Evolutionary conservation across 139 green algal genomes (phyloP), one percentile per base, ranked within the genome.

Genomic region (Chlamydomonas schloesseri): DNA sequence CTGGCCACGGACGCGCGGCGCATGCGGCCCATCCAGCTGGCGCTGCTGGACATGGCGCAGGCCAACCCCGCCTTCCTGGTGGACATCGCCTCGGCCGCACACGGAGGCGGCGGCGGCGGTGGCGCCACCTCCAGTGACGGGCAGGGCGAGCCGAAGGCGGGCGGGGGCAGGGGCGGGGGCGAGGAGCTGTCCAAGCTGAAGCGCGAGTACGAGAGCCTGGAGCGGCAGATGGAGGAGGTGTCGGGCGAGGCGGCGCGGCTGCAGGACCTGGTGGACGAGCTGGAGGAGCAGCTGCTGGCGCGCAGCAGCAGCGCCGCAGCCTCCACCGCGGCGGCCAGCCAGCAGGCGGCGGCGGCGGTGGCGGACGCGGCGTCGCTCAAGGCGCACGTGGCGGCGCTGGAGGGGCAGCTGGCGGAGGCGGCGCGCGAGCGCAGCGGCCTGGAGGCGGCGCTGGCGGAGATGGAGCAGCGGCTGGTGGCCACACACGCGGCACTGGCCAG

Each of bases 1-100:
- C 50, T 89, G 24, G 87, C 89, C 82, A 89, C 64, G 14, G 67
- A 34, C 13, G 85, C 89, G 2, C 37, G 36, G 60, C 81, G 86
- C n/a, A 83, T 92, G 74, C 24, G 71, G 47, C 89, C 89, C n/a
- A 71, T 92, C 1, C 89, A 92, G 85, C 81, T 80, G 37, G 85
- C 89, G 29, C 68, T 90, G 33, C 34, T 92, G 46, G 31, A 37
- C 34, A 81, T 92, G 47, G 50, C 80, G 67, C 79, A 85, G 78
- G 46, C 78, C 31, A 84, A 84, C 37, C 58, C 78, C 15, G 78
- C 64, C 20, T 84, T 84, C 62, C 37, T 84, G 62, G 78, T 84
- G 62, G 78, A 84, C 78, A 84, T 84, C 11, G 78, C 76, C 26
- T 83, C 60, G 1, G 24, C 37, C 14, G 46, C 37, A 0, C 76